phyloP scores from a whole-genome alignment of 2,329 filamentous ascomycete genomes.

The Trichoderma koningiopsis region DNA sequence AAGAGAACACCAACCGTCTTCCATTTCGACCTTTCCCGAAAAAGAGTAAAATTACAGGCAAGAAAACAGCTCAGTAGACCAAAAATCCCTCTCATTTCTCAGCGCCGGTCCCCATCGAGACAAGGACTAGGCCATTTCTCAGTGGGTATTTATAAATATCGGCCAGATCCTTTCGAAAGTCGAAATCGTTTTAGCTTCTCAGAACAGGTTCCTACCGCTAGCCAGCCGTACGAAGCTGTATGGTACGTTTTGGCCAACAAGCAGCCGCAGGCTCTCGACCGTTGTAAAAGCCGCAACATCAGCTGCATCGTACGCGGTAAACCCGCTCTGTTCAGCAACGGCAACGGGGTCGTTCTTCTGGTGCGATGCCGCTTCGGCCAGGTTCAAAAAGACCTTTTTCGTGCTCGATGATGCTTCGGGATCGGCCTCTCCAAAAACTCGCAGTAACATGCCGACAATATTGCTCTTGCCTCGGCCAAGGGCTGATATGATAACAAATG shows the following conservation, averaged over 20 bases:
- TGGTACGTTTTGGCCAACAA: conserved; percentile 84
- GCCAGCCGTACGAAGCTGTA: conserved; percentile 85
- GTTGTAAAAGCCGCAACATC: conserved; percentile 84
- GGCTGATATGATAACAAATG: conserved; percentile 80
- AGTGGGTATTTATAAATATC: conserved; percentile 22
- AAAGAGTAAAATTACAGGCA: neutral
- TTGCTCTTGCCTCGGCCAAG: conserved; percentile 77
- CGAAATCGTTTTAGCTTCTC: conserved; percentile 26
- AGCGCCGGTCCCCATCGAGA: neutral
- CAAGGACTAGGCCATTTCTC: conserved; percentile 4
- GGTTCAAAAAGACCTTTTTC: conserved; percentile 76
- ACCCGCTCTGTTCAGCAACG: conserved; percentile 73
- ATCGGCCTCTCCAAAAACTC: conserved; percentile 62
- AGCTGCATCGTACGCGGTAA: conserved; percentile 75
- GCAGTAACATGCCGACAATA: conserved; percentile 74
- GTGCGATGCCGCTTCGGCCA: conserved; percentile 59
- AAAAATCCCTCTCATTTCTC: neutral
- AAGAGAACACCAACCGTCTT: neutral
- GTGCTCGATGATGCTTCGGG: conserved; percentile 42
- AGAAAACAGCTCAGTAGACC: neutral
- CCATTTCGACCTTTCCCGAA: neutral
- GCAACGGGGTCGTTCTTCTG: conserved; percentile 68
- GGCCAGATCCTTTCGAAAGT: conserved; percentile 4
- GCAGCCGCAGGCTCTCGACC: conserved; percentile 74
- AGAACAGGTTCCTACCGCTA: conserved; percentile 54